Evolutionary conservation across 2,329 filamentous ascomycete species (phyloP).

Genomic region (Leptographium wingfieldii): DNA sequence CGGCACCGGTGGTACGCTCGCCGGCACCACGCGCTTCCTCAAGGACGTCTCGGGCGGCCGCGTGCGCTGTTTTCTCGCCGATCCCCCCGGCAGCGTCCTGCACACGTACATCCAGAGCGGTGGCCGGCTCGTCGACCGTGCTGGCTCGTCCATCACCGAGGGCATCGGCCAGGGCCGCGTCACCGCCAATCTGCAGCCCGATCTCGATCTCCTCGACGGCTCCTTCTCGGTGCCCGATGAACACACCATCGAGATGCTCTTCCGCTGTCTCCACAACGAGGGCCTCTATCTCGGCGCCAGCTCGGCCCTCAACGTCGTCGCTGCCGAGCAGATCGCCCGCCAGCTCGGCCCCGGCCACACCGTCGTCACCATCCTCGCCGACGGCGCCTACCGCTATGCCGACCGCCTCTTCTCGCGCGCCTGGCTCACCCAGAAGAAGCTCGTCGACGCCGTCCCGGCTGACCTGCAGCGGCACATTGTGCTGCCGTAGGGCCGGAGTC

Average conservation of each 20-base stretch:
- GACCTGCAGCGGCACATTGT: conserved; percentile 90
- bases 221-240: conserved; percentile 78
- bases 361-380: conserved; percentile 86
- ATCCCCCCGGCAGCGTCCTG: conserved; percentile 86
- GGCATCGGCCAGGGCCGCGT: conserved; percentile 94
- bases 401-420: conserved; percentile 84
- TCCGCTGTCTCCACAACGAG: conserved; percentile 89
- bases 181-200: conserved; percentile 84
- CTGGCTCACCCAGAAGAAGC: conserved; percentile 79
- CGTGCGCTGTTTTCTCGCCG: conserved; percentile 82
- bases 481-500: conserved; percentile 43
- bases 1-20: conserved; percentile 83
- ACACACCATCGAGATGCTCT: conserved; percentile 96
- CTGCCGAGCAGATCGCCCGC: conserved; percentile 86
- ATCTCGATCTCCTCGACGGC: conserved; percentile 74
- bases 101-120: conserved; percentile 84
- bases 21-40: conserved; percentile 75
- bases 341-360: conserved; percentile 80
- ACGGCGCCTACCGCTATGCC: conserved; percentile 95
- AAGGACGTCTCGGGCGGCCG: conserved; percentile 68
- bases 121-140: conserved; percentile 68
- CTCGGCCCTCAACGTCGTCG: conserved; percentile 87
- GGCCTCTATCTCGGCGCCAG: conserved; percentile 91
- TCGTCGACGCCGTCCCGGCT: conserved; percentile 70
- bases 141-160: conserved; percentile 85